Percentiles rank a stretch among this genome's conserved stretches.
Conservation (phyloP, 2,329 filamentous ascomycete species). For the Pseudogymnoascus pannorum region DNA sequence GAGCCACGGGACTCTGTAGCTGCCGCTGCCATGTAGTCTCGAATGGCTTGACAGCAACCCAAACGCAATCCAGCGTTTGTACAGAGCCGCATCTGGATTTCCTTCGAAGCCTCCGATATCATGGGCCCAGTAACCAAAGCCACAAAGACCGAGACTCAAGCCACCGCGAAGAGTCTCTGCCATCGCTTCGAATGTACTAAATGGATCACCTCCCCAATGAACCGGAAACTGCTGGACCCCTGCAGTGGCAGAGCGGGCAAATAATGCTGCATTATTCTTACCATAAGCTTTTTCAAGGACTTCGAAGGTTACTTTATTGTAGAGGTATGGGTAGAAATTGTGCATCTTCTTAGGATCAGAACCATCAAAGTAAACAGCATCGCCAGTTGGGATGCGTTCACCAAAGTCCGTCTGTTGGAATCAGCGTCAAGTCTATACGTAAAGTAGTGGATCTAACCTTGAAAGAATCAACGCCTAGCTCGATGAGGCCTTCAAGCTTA, state of each 20-base stretch:
- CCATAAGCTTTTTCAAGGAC: slow-evolving; percentile 42
- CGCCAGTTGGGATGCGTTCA: slow-evolving; percentile 51
- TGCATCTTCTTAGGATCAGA: slow-evolving; percentile 51
- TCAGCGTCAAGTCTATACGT: too few species aligned
- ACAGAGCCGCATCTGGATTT: slow-evolving; percentile 49
- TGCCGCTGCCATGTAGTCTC: slow-evolving; percentile 50
- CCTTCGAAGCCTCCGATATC: slow-evolving; percentile 59
- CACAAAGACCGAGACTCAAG: slow-evolving; percentile 46
- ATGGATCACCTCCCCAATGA: slow-evolving; percentile 56
- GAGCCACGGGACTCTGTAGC: slow-evolving; percentile 57
- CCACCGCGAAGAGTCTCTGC: slow-evolving; percentile 54
- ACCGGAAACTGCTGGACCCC: slow-evolving; percentile 53
- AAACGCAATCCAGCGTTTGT: slow-evolving; percentile 59
- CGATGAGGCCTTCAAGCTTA: slow-evolving; percentile 47
- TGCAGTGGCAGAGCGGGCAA: slow-evolving; percentile 50
- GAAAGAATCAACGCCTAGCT: slow-evolving; percentile 52
- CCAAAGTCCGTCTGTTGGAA: slow-evolving; percentile 59
- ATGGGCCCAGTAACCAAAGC: slow-evolving; percentile 53
- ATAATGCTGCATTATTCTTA: slow-evolving; percentile 45
- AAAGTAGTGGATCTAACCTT: too few species aligned
- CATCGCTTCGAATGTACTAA: slow-evolving; percentile 54
- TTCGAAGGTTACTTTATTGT: slow-evolving; percentile 53
- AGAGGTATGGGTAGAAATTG: slow-evolving; percentile 55
- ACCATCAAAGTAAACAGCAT: slow-evolving; percentile 47
- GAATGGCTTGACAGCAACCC: slow-evolving; percentile 52